phyloP scores from a whole-genome alignment of 176 grass and related monocot genomes.

The Bromus sterilis region DNA sequence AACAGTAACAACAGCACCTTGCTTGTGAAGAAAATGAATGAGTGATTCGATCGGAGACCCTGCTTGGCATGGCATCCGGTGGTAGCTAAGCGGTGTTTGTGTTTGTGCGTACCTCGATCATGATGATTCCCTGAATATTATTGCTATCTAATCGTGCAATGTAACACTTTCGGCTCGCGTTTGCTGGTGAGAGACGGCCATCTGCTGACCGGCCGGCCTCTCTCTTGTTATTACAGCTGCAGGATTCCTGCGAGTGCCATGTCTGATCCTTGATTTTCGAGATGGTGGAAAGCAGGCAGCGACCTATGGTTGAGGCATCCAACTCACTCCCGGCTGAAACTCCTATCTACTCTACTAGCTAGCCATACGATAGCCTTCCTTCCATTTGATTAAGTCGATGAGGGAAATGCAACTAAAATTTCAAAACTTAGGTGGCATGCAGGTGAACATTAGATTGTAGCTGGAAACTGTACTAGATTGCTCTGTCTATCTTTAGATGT shows the following conservation, averaged over 20 bases:
- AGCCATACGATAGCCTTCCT: too few relatives aligned
- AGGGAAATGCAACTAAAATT: too few relatives aligned
- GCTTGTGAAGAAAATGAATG: not conserved
- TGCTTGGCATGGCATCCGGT: not conserved
- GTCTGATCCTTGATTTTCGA: not conserved
- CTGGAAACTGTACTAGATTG: too few relatives aligned
- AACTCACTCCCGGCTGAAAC: too few relatives aligned
- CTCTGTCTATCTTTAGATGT: too few relatives aligned
- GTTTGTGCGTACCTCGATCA: not conserved
- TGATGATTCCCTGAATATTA: constrained; percentile 2
- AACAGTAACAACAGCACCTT: too few relatives aligned
- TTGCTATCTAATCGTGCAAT: not conserved
- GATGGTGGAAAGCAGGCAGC: constrained; percentile 24
- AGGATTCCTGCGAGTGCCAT: constrained; percentile 3
- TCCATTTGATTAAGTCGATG: too few relatives aligned
- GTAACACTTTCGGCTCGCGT: constrained; percentile 4
- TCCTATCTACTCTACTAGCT: too few relatives aligned
- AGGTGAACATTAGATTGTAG: too few relatives aligned
- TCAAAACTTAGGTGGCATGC: too few relatives aligned
- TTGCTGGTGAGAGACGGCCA: not conserved
- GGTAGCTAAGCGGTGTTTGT: not conserved
- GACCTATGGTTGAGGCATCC: constrained; percentile 39
- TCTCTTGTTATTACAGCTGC: not conserved
- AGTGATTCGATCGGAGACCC: not conserved
- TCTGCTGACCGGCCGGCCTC: constrained; percentile 4